A percentile compares a stretch with the other conserved stretches of the same genome.
These are phyloP conservation scores for Tetrapisispora iriomotensis DNA, from an alignment of 805 yeast species.

Conservation along the genomic window DNA sequence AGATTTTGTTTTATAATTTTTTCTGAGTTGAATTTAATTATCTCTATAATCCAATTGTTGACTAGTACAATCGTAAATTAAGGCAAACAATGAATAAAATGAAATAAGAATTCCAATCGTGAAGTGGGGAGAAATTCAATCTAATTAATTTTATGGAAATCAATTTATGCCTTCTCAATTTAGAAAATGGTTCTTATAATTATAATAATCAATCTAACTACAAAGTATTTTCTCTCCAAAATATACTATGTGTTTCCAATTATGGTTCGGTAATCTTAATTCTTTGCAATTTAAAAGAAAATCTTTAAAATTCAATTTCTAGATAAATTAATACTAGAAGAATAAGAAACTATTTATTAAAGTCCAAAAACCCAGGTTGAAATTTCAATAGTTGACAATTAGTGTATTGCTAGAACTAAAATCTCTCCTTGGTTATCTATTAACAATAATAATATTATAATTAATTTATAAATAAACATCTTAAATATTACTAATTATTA, in stretches of 20 bases:
- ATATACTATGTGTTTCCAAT: neutral
- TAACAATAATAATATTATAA: neutral
- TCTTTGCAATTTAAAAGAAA: neutral
- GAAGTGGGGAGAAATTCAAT: too few relatives aligned
- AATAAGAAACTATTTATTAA: too few relatives aligned
- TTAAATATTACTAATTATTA: neutral
- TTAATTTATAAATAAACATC: neutral
- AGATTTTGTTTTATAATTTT: too few relatives aligned
- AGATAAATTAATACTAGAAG: neutral
- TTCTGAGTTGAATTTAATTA: too few relatives aligned
- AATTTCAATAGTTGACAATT: neutral
- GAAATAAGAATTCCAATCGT: too few relatives aligned
- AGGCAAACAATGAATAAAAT: too few relatives aligned
- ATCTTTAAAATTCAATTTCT: neutral
- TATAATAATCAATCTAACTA: too few relatives aligned
- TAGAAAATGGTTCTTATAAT: too few relatives aligned
- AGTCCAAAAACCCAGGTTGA: neutral
- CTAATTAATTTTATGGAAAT: too few relatives aligned
- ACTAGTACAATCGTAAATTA: too few relatives aligned
- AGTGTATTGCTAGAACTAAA: constrained; percentile 1
- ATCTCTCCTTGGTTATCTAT: neutral
- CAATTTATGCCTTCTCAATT: too few relatives aligned
- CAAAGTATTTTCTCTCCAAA: constrained; percentile 2
- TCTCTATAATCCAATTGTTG: too few relatives aligned
- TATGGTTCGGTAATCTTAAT: neutral